phyloP scores from a whole-genome alignment of 805 yeast genomes.

The Starmerella kuoi region DNA sequence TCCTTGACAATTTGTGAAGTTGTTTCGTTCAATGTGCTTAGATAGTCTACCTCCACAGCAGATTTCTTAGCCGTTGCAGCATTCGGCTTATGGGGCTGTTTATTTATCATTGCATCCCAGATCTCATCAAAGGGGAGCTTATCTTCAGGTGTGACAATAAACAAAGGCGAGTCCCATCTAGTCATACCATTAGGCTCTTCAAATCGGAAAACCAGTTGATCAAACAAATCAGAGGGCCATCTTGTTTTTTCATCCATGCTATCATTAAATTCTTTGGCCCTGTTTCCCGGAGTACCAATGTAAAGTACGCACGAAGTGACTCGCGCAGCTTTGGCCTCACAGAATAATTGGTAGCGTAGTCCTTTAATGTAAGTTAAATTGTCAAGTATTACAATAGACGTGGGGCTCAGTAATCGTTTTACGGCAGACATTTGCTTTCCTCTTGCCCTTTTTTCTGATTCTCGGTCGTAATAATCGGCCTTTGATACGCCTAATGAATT shows the following conservation, averaged over 20 bases:
- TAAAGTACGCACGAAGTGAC: constrained; percentile 79
- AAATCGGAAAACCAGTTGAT: constrained; percentile 65
- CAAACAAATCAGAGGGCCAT: constrained; percentile 58
- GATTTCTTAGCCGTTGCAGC: constrained; percentile 75
- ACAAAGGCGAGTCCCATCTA: constrained; percentile 90
- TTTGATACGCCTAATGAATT: constrained; percentile 63
- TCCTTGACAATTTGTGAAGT: constrained; percentile 55
- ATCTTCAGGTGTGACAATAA: constrained; percentile 48
- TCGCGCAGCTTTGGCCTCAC: constrained; percentile 76
- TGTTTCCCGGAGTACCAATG: constrained; percentile 53
- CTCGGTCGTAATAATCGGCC: constrained; percentile 55
- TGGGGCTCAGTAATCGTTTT: constrained; percentile 59
- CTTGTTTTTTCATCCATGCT: constrained; percentile 23
- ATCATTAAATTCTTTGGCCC: constrained; percentile 54
- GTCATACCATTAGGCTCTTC: constrained; percentile 84
- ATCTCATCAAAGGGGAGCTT: constrained; percentile 51
- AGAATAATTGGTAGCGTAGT: constrained; percentile 81
- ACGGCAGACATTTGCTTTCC: constrained; percentile 83
- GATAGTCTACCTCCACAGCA: constrained; percentile 60
- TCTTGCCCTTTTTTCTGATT: constrained; percentile 66
- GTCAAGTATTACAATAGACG: constrained; percentile 71
- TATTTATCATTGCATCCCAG: constrained; percentile 36
- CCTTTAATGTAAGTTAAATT: constrained; percentile 87
- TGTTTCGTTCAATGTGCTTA: constrained; percentile 62
- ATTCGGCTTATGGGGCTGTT: constrained; percentile 58